Base-by-base conservation (phyloP, 371 early-diverging fungal species). In the Mortierella sp. region DNA sequence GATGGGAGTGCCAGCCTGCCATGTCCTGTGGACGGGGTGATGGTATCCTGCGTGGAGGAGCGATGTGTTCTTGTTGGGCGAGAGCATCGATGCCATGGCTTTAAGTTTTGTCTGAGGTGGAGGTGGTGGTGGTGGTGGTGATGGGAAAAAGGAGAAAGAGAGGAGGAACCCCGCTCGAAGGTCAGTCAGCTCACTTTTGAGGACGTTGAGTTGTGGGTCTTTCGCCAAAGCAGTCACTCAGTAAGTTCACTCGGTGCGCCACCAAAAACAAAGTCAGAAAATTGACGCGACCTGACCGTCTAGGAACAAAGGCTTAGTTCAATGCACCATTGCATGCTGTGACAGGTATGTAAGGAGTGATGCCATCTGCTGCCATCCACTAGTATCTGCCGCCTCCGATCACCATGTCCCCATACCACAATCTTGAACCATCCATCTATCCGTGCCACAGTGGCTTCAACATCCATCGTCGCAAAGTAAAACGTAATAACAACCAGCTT, bases 21-120 rank as follows among this genome's bases (percentile, higher is more conserved):
- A 98, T 54, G 89, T 83, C 51, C 99, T 94, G 76, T 94, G 92
- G 44, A 92, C 76, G 29, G 96, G 93, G 87, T 97, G 94, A 89
- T 95, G 95, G 89, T 94, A 95, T 6, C 97, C 97, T 16, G 97
- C 95, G 82, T 97, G 97, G 71, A 99, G 95, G 87, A 96, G 89
- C 21, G 95, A 94, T 43, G 91, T 86, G 73, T 82, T 79, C 27
- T 70, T 76, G 80, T 86, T 86, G 82, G 86, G 82, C 72, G 79
- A 82, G 32, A 75, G 70, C 32, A 38, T 65, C 12, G 74, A 60
- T 27, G 77, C 75, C 84, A 84, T 84, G 65, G 72, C 58, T 58
- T 32, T 55, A 24, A 41, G 77, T 56, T 16, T 51, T 76, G 54
- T 27, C 44, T 54, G 29, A 12, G 14, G 11, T 29, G 60, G 29